Evolutionary conservation across 1,284 basidiomycete genomes (phyloP), one percentile per base, ranked within the genome.

Genomic region (Peniophora sp.): DNA sequence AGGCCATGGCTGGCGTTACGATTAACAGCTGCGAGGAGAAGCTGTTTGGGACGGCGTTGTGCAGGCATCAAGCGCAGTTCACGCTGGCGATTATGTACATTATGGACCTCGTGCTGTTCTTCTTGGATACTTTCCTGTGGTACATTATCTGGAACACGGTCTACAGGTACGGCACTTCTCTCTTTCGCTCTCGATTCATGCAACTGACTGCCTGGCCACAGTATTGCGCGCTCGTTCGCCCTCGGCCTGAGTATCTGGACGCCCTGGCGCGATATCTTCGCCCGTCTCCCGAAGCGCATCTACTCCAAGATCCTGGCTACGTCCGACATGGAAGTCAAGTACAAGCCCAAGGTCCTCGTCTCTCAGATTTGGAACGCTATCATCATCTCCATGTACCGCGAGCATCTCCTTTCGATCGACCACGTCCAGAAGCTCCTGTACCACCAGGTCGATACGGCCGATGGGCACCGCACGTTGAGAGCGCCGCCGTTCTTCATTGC

Each of bases 301-400:
- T 97, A 94, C 63, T 83, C 94, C 50, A 97, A 97, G 75, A 68
- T 97, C 27, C 74, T 97, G 52, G 90, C 94, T 3, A 95, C 92
- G 0, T 70, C 75, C 49, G 92, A 97, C 57, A 95, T 97, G 91
- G 92, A 95, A 66, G 83, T 93, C 56, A 94, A 92, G 71, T 97
- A 97, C 71, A 97, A 97, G 71, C 94, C 94, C 41, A 97, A 97
- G 84, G 93, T 97, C 32, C 77, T 97, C 34, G 94, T 97, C 34
- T 96, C 92, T 20, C 94, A 97, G 69, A 92, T 97, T 54, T 97
- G 94, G 94, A 97, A 97, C 65, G 93, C 94, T 36, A 85, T 97
- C 69, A 96, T 97, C 70, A 97, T 97, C 58, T 97, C 93, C n/a
- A 97, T 97, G 94, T 97, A 97, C 69, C 86, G 94, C 62, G 94